Evolutionary conservation across 2,329 filamentous ascomycete genomes (phyloP), one percentile per base, ranked within the genome.

Genomic region (Penicillium sp.): DNA sequence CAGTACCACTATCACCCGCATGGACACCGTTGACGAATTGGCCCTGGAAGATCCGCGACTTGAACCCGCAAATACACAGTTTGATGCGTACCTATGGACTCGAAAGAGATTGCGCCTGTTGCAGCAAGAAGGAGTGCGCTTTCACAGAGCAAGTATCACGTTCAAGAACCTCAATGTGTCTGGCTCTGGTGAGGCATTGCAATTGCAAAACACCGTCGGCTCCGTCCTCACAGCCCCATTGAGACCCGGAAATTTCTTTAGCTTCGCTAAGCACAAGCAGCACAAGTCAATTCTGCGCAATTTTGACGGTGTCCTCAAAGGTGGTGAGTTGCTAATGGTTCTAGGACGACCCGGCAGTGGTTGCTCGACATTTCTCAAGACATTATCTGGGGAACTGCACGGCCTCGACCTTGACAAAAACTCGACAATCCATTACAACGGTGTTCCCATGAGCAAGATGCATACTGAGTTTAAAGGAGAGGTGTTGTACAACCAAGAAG

Each of bases 331-430:
- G 69, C 59, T 73, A 18, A 60, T 76, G 62, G 63, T 77, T 59
- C 65, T 77, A 11, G 57, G 57, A 18, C 52, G 57, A 30, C 57
- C 57, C n/a, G 57, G 57, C n/a, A 69, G 52, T 33, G 57, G 74
- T 46, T 96, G 91, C 71, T 91, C 89, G 12, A 96, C 91, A 1
- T 87, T 95, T 61, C 77, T 96, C 57, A 96, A 96, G 77, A 89
- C 89, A 0, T 81, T 96, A 57, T 83, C 89, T 12, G 91, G 91
- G 57, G 89, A 95, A 71, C 87, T 88, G 26, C 87, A 91, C 64
- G 91, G 91, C 24, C 85, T 95, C 64, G 83, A 83, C 60, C 79
- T 94, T 21, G 86, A 87, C 28, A 76, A 87, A 5, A 75, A 77
- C 6, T 87, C 90, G 0, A 84, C 88, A 59, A 83, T 96, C 67